A percentile compares a stretch with the other conserved stretches of the same genome.
Evolutionary conservation across 305 asterid species (phyloP).

Genomic region (Solanum hybrid): DNA sequence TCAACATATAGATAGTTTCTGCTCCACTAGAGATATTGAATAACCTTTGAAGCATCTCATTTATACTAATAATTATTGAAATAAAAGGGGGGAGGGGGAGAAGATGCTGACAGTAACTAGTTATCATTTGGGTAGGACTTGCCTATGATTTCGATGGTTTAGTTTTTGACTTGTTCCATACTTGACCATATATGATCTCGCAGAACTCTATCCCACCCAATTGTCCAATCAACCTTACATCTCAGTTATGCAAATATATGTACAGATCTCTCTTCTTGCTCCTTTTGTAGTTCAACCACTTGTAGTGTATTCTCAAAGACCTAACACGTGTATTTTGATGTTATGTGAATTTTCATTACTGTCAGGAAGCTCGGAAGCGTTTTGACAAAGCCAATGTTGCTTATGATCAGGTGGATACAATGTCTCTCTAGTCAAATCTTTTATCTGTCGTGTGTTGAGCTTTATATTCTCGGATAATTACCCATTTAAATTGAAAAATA

Average conservation of each 20-base stretch:
- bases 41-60: neutral
- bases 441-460: neutral
- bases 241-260: neutral
- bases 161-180: neutral
- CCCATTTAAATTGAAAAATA: neutral
- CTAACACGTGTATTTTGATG: neutral
- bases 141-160: neutral
- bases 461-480: neutral
- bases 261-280: neutral
- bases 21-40: neutral
- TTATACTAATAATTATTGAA: neutral
- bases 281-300: neutral
- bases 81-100: neutral
- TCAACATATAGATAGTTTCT: neutral
- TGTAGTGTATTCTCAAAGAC: neutral
- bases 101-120: neutral
- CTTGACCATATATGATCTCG: neutral
- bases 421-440: neutral
- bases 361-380: conserved; percentile 96
- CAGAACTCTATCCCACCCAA: neutral
- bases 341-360: conserved; percentile 14
- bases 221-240: neutral
- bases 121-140: neutral
- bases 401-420: conserved; percentile 74
- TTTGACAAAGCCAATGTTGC: conserved; percentile 80